Evolutionary conservation across 305 asterid species (phyloP).

Genomic region (Solanum aculeatissimum): DNA sequence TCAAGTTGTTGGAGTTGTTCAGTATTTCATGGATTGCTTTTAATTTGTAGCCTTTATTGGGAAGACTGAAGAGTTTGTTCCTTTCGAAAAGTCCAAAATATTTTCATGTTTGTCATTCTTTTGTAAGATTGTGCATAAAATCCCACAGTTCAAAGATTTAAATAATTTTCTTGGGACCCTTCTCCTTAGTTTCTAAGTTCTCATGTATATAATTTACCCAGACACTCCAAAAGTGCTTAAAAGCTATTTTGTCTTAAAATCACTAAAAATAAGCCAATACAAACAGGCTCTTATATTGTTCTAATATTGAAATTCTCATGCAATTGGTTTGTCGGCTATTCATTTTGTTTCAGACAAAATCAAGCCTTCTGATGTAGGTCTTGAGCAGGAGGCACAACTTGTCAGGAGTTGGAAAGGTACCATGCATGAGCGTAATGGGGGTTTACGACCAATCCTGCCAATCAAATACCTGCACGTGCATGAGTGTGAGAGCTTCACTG

Average conservation of each 20-base stretch:
- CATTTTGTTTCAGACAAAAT: conserved; percentile 65
- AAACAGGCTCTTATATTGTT: too few relatives aligned
- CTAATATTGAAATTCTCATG: not conserved
- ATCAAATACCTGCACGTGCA: conserved; percentile 83
- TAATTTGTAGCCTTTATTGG: not conserved
- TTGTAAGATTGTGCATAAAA: not conserved
- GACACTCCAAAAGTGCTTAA: too few relatives aligned
- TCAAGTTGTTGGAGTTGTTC: not conserved
- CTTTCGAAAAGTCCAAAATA: not conserved
- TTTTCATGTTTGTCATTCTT: not conserved
- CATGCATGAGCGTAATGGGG: conserved; percentile 43
- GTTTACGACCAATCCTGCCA: conserved; percentile 34
- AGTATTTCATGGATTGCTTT: not conserved
- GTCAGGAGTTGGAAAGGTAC: conserved; percentile 69
- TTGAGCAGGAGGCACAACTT: conserved; percentile 90
- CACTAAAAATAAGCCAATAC: too few relatives aligned
- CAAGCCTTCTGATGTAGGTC: conserved; percentile 99
- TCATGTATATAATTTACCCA: not conserved
- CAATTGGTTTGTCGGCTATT: not conserved
- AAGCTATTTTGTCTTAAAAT: too few relatives aligned
- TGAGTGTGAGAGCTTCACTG: conserved; percentile 86
- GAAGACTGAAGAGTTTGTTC: not conserved
- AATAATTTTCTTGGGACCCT: not conserved
- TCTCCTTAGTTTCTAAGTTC: not conserved
- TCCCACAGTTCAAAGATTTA: not conserved